These are phyloP conservation scores for Venturia pyrina DNA, from an alignment of 2,329 filamentous ascomycete genomes.

Conservation along the genomic window DNA sequence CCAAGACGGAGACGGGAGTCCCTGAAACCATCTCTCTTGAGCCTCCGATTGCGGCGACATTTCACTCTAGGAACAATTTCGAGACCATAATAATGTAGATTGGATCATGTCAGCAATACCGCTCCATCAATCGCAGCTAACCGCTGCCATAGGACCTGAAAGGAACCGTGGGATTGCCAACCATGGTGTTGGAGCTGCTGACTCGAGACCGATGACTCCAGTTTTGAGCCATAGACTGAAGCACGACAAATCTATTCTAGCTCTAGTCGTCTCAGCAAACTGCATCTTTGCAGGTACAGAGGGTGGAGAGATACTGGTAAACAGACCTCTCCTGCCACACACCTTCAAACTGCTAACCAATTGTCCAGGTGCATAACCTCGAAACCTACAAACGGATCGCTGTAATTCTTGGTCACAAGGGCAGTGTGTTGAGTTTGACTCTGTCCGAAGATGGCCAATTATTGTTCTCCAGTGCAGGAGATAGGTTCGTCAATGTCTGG, in stretches of 20 bases:
- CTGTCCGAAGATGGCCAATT: constrained; percentile 65
- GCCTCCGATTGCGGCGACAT: constrained; percentile 3
- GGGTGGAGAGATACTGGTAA: constrained; percentile 76
- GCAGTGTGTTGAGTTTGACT: constrained; percentile 78
- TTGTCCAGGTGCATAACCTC: constrained; percentile 62
- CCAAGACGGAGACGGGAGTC: background rate
- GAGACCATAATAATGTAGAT: background rate
- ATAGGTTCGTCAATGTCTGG: constrained; percentile 91
- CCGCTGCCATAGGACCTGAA: background rate
- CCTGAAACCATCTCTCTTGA: background rate
- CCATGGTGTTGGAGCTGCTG: background rate
- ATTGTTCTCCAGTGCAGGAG: constrained; percentile 86
- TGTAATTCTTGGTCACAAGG: constrained; percentile 78
- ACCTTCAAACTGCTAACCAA: constrained; percentile 16
- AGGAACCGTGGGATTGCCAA: background rate
- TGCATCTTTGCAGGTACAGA: constrained; percentile 89
- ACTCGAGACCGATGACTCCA: background rate
- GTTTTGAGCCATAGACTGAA: constrained; percentile 61
- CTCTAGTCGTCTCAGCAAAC: constrained; percentile 68
- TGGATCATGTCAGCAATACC: background rate
- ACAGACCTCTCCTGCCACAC: constrained; percentile 15
- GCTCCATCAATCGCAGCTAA: background rate
- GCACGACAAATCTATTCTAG: constrained; percentile 70
- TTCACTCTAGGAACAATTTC: background rate
- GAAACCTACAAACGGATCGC: constrained; percentile 73